Evolutionary conservation across 441 rosid species (phyloP).

Genomic region (Jatropha multifida): DNA sequence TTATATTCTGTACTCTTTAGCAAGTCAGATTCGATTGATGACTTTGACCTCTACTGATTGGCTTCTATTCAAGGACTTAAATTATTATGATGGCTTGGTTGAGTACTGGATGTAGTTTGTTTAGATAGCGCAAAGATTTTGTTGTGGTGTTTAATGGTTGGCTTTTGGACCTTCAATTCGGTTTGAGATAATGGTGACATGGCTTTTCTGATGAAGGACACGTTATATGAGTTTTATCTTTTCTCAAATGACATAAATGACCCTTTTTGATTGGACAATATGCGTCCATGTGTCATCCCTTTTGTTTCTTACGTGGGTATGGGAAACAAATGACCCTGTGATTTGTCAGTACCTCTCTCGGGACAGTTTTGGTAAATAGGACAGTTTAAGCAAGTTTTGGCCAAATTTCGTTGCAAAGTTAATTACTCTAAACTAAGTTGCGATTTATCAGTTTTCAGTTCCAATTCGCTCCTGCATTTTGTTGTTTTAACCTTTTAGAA

Average conservation of each 20-base stretch:
- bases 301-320: not conserved
- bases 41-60: not conserved
- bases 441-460: too few species aligned
- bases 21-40: constrained; percentile 11
- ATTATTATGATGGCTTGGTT: not conserved
- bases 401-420: too few species aligned
- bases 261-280: constrained; percentile 15
- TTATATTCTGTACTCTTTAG: not conserved
- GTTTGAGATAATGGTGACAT: constrained; percentile 34
- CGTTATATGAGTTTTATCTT: constrained; percentile 37
- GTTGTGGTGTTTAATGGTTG: constrained; percentile 4
- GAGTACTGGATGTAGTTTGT: constrained; percentile 12
- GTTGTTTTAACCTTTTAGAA: too few species aligned
- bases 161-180: constrained; percentile 31
- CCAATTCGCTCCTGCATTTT: too few species aligned
- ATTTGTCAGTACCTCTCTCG: too few species aligned
- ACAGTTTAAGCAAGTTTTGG: too few species aligned
- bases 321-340: not conserved
- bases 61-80: constrained; percentile 11
- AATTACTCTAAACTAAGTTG: too few species aligned
- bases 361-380: too few species aligned
- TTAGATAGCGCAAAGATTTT: constrained; percentile 6
- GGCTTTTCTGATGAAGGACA: constrained; percentile 27
- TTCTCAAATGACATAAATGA: constrained; percentile 27
- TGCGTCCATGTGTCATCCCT: not conserved